Evolutionary conservation across 2,329 filamentous ascomycete species (phyloP).

Genomic region (Diaporthe ilicicola): DNA sequence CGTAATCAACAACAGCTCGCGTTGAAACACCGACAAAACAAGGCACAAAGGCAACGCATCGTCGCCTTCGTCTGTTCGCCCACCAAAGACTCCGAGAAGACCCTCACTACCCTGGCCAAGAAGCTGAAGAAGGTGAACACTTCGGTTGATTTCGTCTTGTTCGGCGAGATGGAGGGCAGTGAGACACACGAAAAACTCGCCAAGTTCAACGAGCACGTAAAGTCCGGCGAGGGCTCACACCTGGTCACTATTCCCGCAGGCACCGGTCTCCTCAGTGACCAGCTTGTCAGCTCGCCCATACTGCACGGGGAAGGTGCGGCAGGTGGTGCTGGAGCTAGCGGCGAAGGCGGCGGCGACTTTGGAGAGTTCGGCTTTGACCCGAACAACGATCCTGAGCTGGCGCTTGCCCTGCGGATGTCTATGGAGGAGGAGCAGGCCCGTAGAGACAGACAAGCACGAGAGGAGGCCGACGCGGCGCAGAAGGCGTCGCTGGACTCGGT

Average conservation of each 20-base stretch:
- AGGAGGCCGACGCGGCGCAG: slow-evolving; percentile 82
- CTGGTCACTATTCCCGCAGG: slow-evolving; percentile 91
- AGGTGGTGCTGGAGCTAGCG: slow-evolving; percentile 66
- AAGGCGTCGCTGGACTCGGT: slow-evolving; percentile 84
- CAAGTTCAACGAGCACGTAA: slow-evolving; percentile 92
- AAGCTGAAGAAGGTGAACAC: slow-evolving; percentile 99
- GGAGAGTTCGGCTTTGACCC: slow-evolving; percentile 89
- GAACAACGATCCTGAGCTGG: slow-evolving; percentile 89
- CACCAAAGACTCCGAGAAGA: slow-evolving; percentile 88
- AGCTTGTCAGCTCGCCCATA: slow-evolving; percentile 89
- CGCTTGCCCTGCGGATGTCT: slow-evolving; percentile 93
- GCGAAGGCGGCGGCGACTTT: slow-evolving; percentile 71
- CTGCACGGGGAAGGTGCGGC: slow-evolving; percentile 80
- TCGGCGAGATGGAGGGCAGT: slow-evolving; percentile 91
- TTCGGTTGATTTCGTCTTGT: slow-evolving; percentile 92
- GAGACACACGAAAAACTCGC: slow-evolving; percentile 90
- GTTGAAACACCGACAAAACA: slow-evolving; percentile 97
- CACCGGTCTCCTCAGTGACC: slow-evolving; percentile 90
- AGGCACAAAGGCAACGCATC: slow-evolving; percentile 94
- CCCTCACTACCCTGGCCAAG: slow-evolving; percentile 87
- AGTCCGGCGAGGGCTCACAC: slow-evolving; percentile 89
- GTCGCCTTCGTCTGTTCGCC: slow-evolving; percentile 97
- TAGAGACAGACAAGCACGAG: slow-evolving; percentile 59
- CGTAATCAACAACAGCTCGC: slow-evolving; percentile 70
- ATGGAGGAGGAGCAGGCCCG: slow-evolving; percentile 98